These are phyloP conservation scores for Musa acuminata DNA, from an alignment of 176 grass and related monocot genomes.

Conservation along the genomic window DNA sequence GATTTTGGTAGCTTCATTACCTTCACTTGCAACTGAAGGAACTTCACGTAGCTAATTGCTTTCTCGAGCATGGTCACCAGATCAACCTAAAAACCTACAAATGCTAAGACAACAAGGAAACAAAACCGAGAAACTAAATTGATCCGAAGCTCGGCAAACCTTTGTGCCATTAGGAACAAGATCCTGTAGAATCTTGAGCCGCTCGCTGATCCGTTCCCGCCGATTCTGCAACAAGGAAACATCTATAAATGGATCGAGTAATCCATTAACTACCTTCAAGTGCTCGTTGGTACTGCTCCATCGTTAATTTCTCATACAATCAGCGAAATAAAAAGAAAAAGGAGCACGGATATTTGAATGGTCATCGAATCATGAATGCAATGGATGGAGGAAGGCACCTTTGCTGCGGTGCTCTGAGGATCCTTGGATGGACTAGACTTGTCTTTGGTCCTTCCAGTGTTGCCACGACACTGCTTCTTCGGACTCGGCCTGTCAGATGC, in stretches of 20 bases:
- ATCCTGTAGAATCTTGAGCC: conserved; percentile 85
- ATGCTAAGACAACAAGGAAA: background rate
- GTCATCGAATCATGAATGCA: too few relatives aligned
- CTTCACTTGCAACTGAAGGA: conserved; percentile 94
- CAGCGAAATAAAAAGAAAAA: background rate
- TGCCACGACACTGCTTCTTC: conserved; percentile 62
- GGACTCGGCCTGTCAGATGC: conserved; percentile 29
- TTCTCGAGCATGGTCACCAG: conserved; percentile 98
- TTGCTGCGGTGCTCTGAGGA: conserved; percentile 71
- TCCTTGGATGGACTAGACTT: conserved; percentile 47
- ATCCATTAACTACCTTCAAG: too few relatives aligned
- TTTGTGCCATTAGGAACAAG: conserved; percentile 92
- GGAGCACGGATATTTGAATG: background rate
- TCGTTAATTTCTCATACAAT: background rate
- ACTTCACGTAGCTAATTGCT: conserved; percentile 93
- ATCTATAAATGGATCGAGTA: background rate
- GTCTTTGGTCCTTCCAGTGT: conserved; percentile 60
- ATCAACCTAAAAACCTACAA: conserved; percentile 54
- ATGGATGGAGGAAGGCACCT: conserved; percentile 25
- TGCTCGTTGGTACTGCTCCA: background rate
- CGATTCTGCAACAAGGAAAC: conserved; percentile 38
- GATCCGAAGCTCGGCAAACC: conserved; percentile 10
- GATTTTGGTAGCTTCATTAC: conserved; percentile 17
- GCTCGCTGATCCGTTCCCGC: conserved; percentile 71
- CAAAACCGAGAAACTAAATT: background rate